These are phyloP conservation scores for Boletus reticuloceps DNA, from an alignment of 768 basidiomycete species.

Conservation along the genomic window DNA sequence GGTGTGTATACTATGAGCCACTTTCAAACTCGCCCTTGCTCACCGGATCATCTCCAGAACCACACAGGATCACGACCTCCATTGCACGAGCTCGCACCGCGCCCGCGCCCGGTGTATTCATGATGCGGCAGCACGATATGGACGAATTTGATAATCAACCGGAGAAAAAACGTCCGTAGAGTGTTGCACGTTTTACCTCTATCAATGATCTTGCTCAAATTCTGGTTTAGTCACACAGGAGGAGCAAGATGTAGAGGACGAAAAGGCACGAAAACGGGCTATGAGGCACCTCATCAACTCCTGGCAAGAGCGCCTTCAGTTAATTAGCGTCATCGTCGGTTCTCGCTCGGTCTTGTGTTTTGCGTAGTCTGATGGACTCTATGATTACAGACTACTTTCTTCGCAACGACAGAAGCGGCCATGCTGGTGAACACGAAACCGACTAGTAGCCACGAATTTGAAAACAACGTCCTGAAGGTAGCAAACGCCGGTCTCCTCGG, in stretches of 20 bases:
- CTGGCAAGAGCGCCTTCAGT: slow-evolving; percentile 62
- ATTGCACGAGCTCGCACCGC: slow-evolving; percentile 9
- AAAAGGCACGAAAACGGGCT: slow-evolving; percentile 41
- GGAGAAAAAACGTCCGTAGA: slow-evolving; percentile 19
- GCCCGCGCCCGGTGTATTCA: slow-evolving; percentile 11
- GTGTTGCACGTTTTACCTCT: not conserved
- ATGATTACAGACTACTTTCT: slow-evolving; percentile 52
- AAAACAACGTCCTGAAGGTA: slow-evolving; percentile 19
- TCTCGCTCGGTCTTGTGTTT: not conserved
- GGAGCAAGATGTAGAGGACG: slow-evolving; percentile 50
- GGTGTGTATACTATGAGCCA: slow-evolving; percentile 2
- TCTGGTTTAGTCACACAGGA: slow-evolving; percentile 40
- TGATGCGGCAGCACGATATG: slow-evolving; percentile 7
- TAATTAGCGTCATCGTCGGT: slow-evolving; percentile 58
- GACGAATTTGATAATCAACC: slow-evolving; percentile 5
- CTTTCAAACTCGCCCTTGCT: not conserved
- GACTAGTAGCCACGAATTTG: slow-evolving; percentile 5
- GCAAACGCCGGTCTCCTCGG: slow-evolving; percentile 50
- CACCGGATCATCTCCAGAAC: slow-evolving; percentile 2
- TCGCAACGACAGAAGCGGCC: slow-evolving; percentile 55
- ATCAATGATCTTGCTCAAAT: not conserved
- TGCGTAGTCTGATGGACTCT: not conserved
- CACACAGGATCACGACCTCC: slow-evolving; percentile 7
- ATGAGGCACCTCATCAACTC: slow-evolving; percentile 51
- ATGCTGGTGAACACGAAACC: slow-evolving; percentile 47